Percentiles rank a stretch among this genome's conserved stretches.
These are phyloP conservation scores for Debaryomyces nepalensis DNA, from an alignment of 1,139 yeast species.

Conservation along the genomic window DNA sequence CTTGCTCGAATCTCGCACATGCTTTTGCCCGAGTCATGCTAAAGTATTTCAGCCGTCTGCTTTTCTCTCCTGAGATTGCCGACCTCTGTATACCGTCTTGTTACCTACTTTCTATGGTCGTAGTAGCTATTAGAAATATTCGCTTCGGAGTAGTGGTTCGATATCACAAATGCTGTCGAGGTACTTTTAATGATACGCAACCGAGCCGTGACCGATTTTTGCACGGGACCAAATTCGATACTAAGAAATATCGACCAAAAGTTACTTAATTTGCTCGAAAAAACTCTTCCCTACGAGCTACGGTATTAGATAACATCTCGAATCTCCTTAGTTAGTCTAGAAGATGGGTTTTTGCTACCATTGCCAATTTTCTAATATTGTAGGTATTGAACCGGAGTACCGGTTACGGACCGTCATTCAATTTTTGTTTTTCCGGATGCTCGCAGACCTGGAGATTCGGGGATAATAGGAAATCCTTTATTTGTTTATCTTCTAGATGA, in stretches of 20 bases:
- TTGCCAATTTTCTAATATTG: not conserved
- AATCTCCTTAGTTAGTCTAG: too few relatives aligned
- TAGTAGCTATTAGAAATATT: too few relatives aligned
- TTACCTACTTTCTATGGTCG: too few relatives aligned
- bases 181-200: not conserved
- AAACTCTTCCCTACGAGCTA: too few relatives aligned
- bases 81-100: too few relatives aligned
- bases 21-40: too few relatives aligned
- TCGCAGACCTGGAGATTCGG: conserved; percentile 6
- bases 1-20: too few relatives aligned
- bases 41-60: too few relatives aligned
- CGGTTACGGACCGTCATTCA: conserved; percentile 9
- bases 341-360: not conserved
- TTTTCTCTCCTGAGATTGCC: too few relatives aligned
- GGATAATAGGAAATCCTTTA: conserved; percentile 7
- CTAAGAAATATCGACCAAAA: not conserved
- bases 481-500: conserved; percentile 4
- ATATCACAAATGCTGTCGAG: not conserved
- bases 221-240: not conserved
- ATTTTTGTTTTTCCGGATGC: conserved; percentile 6
- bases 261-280: too few relatives aligned
- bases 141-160: not conserved
- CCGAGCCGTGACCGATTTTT: conserved; percentile 11
- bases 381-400: not conserved
- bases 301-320: too few relatives aligned